Base-by-base conservation (phyloP, 1,139 yeast species). In the Diutina rugosa region DNA sequence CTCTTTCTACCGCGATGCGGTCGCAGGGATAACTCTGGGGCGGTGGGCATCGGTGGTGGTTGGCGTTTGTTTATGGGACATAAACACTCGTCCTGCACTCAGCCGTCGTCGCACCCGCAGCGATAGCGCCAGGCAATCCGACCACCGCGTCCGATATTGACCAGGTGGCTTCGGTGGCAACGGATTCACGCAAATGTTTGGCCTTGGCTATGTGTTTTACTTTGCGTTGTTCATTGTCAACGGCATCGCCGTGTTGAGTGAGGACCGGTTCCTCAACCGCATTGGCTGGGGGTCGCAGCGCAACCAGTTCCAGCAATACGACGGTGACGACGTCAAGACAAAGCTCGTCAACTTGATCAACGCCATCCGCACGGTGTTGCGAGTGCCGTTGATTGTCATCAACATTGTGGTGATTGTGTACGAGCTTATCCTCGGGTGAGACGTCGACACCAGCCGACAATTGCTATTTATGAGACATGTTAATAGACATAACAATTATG, bases 231-330 rank as follows among this genome's bases (percentile, higher is more conserved):
- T 89, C 58, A 70, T 86, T 58, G 79, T 87, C 56, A 89, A 89
- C 67, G 82, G 93, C 0, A 79, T 88, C 35, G 95, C 96, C 0
- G 86, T 89, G 51, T 74, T 89, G 55, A 85, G 87, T 63, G 96
- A 89, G 64, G 95, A 89, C 67, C 73, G 96, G 59, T 89, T 89
- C 65, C 73, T 89, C 57, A 84, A 85, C 61, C 72, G 96, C 67
- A 82, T 76, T 30, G 80, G 80, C 30, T 75, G 79, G 78, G 66
- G 64, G 12, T 30, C 53, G 54, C 49, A 71, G 73, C 12, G 57
- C 52, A 60, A 57, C 55, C 68, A 66, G 51, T 59, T 59, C 30
- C 60, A 59, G 32, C 57, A 59, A 14, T 71, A 66, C 54, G 61
- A 59, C 21, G 48, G 58, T 48, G 69, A 65, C 56, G 63, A 64